Evolutionary conservation across 495 filamentous ascomycete genomes (phyloP), one percentile per base, ranked within the genome.

Genomic region (Haplographium delicatum): DNA sequence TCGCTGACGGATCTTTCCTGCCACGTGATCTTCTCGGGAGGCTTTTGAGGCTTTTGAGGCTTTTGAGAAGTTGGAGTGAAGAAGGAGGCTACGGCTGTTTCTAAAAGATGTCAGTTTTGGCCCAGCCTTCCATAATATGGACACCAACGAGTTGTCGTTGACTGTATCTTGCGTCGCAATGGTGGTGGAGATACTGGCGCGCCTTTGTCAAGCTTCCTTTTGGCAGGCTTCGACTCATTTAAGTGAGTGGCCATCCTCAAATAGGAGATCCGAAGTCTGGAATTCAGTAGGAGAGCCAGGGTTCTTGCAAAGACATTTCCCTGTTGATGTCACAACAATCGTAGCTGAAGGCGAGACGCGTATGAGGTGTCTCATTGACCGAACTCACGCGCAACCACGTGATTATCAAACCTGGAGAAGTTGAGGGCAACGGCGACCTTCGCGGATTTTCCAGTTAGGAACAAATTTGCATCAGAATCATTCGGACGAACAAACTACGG

Each of bases 21-120:
- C 89, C 94, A 97, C n/a, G 67, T 75, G 23, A 85, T 80, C 28
- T 77, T 80, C 25, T 89, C 84, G 4, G 87, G 89, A 39, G 84
- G 79, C 67, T 95, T 97, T n/a, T n/a, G n/a, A n/a, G n/a, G n/a
- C n/a, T n/a, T n/a, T n/a, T n/a, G n/a, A n/a, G n/a, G n/a, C n/a
- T n/a, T n/a, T 62, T 95, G 76, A 4, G 89, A 96, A 0, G 74
- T 62, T 1, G 93, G 90, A 0, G 83, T 95, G 70, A 99, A 96
- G 68, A 99, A 99, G 28, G 75, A 88, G 10, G 84, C 75, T 8
- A 94, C 82, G 0, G 83, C 72, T 24, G 57, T 65, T 72, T 89
- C 73, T 88, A 70, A 34, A 40, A 50, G n/a, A n/a, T n/a, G n/a
- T 8, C 37, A 4, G 53, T 41, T 41, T 11, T 18, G 22, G 16